These are phyloP conservation scores for Eimeria necatrix DNA, from an alignment of 169 alveolate genomes.

Conservation along the genomic window DNA sequence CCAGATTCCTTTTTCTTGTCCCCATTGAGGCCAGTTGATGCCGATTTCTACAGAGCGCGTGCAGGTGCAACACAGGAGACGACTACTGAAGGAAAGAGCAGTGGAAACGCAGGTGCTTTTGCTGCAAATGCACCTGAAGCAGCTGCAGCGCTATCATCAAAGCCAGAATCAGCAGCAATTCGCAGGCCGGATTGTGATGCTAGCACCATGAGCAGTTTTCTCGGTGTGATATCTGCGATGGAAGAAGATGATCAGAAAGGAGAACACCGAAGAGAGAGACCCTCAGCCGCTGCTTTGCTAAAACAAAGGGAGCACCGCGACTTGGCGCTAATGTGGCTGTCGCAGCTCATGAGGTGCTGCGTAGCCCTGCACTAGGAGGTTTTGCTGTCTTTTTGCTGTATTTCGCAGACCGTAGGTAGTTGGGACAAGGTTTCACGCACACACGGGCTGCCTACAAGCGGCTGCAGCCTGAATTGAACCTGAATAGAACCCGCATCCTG, in stretches of 20 bases:
- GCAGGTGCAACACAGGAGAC: background rate
- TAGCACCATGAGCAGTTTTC: background rate
- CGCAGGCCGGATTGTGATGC: background rate
- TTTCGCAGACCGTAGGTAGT: too few relatives aligned
- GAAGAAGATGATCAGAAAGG: background rate
- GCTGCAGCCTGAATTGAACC: too few relatives aligned
- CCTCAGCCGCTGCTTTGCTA: background rate
- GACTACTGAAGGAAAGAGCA: background rate
- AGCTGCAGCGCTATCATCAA: background rate
- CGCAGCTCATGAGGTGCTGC: slow-evolving; percentile 17
- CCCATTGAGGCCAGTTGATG: background rate
- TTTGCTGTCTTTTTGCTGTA: too few relatives aligned
- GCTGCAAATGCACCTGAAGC: background rate
- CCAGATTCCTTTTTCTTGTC: background rate
- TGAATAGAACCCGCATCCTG: too few relatives aligned
- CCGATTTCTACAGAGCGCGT: background rate
- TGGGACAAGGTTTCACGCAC: too few relatives aligned
- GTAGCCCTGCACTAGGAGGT: too few relatives aligned
- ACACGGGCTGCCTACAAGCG: too few relatives aligned
- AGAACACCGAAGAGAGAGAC: too few relatives aligned
- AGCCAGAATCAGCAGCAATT: background rate
- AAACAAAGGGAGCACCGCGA: background rate
- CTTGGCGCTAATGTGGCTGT: slow-evolving; percentile 41
- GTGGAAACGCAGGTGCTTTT: background rate
- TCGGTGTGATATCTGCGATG: background rate